A percentile compares a stretch with the other conserved stretches of the same genome.
These are phyloP conservation scores for Thielaviopsis musarum DNA, from an alignment of 2,329 filamentous ascomycete species.

Conservation along the genomic window DNA sequence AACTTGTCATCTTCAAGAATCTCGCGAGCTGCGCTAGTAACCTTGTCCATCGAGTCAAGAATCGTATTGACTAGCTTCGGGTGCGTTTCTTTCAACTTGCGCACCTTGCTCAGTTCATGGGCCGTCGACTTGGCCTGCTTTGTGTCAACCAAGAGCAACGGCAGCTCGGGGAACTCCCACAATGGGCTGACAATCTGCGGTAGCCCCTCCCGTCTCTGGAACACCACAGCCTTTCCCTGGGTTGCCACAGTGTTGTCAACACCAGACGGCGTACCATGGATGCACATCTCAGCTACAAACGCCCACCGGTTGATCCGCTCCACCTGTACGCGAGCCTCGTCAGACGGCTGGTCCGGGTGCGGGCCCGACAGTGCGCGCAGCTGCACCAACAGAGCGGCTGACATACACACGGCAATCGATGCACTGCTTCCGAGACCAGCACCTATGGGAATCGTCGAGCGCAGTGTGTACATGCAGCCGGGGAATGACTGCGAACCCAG, in stretches of 20 bases:
- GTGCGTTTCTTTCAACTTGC: conserved; percentile 49
- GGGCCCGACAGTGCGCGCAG: conserved; percentile 77
- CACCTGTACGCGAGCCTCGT: conserved; percentile 77
- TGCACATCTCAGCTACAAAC: conserved; percentile 92
- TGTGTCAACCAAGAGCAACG: conserved; percentile 79
- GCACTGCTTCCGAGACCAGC: conserved; percentile 85
- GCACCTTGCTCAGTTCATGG: conserved; percentile 75
- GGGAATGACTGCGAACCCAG: conserved; percentile 65
- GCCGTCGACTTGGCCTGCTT: conserved; percentile 73
- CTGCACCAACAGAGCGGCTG: conserved; percentile 70
- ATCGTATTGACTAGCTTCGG: conserved; percentile 66
- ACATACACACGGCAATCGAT: conserved; percentile 81
- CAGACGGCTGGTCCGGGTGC: conserved; percentile 74
- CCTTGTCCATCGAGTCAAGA: conserved; percentile 67
- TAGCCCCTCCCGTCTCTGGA: conserved; percentile 40
- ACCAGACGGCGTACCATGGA: conserved; percentile 90
- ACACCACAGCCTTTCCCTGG: conserved; percentile 86
- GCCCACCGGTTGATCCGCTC: conserved; percentile 97
- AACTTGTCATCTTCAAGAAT: conserved; percentile 47
- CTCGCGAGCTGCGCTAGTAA: conserved; percentile 38
- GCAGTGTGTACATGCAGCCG: conserved; percentile 73
- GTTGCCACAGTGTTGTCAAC: conserved; percentile 94
- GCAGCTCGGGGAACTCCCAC: conserved; percentile 81
- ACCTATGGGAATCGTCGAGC: conserved; percentile 84
- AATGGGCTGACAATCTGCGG: conserved; percentile 48